These are phyloP conservation scores for Monilinia fructicola DNA, from an alignment of 2,329 filamentous ascomycete species.

Conservation along the genomic window DNA sequence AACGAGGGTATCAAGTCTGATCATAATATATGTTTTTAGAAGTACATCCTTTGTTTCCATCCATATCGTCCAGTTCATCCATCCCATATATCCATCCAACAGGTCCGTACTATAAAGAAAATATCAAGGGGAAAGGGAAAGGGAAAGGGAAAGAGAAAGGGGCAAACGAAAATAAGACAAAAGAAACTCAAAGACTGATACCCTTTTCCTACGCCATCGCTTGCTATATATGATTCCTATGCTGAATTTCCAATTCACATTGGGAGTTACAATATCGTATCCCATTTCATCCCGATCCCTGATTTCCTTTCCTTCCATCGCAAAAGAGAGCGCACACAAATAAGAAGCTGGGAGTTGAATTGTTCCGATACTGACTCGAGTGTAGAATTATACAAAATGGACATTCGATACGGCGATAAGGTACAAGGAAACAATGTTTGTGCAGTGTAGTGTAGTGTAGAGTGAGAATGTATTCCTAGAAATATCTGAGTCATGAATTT, in stretches of 20 bases:
- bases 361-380: constrained; percentile 7
- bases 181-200: not conserved
- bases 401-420: not conserved
- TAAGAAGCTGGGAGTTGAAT: not conserved
- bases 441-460: not conserved
- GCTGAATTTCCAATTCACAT: not conserved
- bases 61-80: constrained; percentile 4
- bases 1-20: constrained; percentile 16
- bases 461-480: not conserved
- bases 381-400: constrained; percentile 14
- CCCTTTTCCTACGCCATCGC: constrained; percentile 21
- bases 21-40: constrained; percentile 16
- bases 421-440: not conserved
- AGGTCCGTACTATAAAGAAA: constrained; percentile 1
- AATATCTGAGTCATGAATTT: not conserved
- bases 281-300: constrained; percentile 1
- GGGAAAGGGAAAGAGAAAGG: not conserved
- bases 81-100: constrained; percentile 10
- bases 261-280: constrained; percentile 3
- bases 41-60: constrained; percentile 19
- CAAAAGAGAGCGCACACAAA: not conserved
- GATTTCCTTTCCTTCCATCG: not conserved
- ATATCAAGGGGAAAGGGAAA: not conserved
- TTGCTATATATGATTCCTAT: constrained; percentile 15
- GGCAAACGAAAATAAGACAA: not conserved